Conservation (phyloP, 371 early-diverging fungal genomes). For the Mucor saturninus region DNA sequence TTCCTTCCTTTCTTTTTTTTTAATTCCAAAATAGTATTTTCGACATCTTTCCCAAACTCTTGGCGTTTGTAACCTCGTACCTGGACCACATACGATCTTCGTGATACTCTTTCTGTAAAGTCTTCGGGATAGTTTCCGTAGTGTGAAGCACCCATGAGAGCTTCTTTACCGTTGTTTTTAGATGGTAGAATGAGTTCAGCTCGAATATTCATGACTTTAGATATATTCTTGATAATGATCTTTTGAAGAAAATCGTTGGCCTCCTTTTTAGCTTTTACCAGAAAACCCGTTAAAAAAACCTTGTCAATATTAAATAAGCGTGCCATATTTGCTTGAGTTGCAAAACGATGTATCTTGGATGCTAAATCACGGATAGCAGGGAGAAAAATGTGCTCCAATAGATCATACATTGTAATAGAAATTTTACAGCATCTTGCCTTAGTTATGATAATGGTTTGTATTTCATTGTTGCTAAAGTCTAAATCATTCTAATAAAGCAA, state of each 20-base stretch:
- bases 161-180: neutral
- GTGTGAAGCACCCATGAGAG: conserved; percentile 4
- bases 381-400: conserved; percentile 12
- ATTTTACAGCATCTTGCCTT: conserved; percentile 1
- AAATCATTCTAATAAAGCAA: conserved; percentile 5
- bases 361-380: conserved; percentile 9
- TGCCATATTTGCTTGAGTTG: conserved; percentile 6
- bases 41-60: neutral
- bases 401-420: conserved; percentile 12
- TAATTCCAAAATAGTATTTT: neutral
- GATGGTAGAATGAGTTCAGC: neutral
- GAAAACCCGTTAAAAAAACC: conserved; percentile 13
- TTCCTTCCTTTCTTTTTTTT: neutral
- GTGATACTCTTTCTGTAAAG: conserved; percentile 14
- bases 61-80: neutral
- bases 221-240: conserved; percentile 2
- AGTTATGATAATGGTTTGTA: conserved; percentile 1
- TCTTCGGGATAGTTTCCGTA: conserved; percentile 6
- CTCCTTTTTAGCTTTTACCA: neutral
- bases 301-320: conserved; percentile 6
- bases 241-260: conserved; percentile 7
- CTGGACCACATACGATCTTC: conserved; percentile 11
- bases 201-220: conserved; percentile 6
- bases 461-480: conserved; percentile 9
- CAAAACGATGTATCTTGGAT: conserved; percentile 6